Evolutionary conservation across 129 eudicot genomes (phyloP), one percentile per base, ranked within the genome.

Genomic region (Saposhnikovia divaricata): DNA sequence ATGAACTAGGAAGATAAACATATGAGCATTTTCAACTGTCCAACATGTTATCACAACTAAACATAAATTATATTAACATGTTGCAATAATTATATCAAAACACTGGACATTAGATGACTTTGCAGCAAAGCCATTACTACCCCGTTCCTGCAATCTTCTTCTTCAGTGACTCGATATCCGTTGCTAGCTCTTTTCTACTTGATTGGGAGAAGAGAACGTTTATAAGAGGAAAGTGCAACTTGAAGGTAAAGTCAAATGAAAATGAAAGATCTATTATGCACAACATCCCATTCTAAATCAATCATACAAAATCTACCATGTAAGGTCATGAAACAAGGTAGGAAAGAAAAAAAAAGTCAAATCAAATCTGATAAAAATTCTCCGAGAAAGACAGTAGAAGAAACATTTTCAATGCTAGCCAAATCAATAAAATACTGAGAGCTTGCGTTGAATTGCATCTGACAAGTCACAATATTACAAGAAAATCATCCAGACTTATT

Each of bases 81-180:
- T 4, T 42, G 44, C 44, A 4, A 42, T 42, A 44, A 44, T 44
- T 44, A n/a, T n/a, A 72, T 15, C 11, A 34, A 46, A 21, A 44
- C 21, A 23, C 14, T 2, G 42, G 57, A 46, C 34, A 46, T 27
- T 45, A 28, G 61, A 74, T 11, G 80, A 53, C 69, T 77, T 4
- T 3, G 48, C 10, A 16, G 70, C 48, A 7, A 40, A 77, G 39
- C 16, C 47, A 34, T 31, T 70, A 59, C 78, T 81, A 89, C 57
- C 85, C 89, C 5, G 85, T 84, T 85, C 91, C 93, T 31, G 93
- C 88, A 69, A 87, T 87, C 90, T 87, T 87, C 86, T 87, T 89
- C 85, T 89, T 87, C 81, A 89, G 47, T 7, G 85, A 75, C 68
- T 89, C 93, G 53, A 89, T 87, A 76, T 89, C 93, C 21, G 84